phyloP scores from a whole-genome alignment of 441 rosid genomes.

The Populus trichocarpa region DNA sequence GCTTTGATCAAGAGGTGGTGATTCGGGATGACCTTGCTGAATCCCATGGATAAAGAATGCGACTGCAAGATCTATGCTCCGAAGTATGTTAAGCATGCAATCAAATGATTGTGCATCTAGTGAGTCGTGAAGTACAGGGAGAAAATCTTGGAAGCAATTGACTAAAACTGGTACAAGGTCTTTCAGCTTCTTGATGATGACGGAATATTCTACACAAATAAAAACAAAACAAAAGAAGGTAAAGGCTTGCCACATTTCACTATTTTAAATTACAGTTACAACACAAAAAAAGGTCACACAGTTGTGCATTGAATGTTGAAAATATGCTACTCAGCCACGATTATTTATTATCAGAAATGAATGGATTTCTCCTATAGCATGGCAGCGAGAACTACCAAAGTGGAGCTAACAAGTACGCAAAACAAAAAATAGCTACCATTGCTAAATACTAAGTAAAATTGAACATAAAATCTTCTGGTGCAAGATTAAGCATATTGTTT shows the following conservation, averaged over 20 bases:
- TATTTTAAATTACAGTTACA: neutral
- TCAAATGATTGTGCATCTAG: slow-evolving; percentile 61
- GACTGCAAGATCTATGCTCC: slow-evolving; percentile 60
- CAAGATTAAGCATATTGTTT: neutral
- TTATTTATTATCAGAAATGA: neutral
- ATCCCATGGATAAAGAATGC: slow-evolving; percentile 41
- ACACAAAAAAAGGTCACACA: neutral
- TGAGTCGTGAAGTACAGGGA: slow-evolving; percentile 47
- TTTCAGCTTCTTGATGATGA: slow-evolving; percentile 45
- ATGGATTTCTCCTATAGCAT: neutral
- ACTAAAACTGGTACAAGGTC: slow-evolving; percentile 71
- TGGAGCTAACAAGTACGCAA: neutral
- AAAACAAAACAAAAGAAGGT: slow-evolving; percentile 10
- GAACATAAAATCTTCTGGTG: neutral
- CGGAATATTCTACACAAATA: slow-evolving; percentile 44
- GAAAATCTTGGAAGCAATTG: slow-evolving; percentile 69
- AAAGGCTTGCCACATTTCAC: neutral
- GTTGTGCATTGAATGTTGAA: neutral
- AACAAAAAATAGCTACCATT: neutral
- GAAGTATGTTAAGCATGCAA: slow-evolving; percentile 55
- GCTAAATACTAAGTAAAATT: neutral
- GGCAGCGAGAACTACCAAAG: neutral
- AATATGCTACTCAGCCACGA: neutral
- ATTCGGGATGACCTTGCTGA: slow-evolving; percentile 25
- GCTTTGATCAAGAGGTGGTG: slow-evolving; percentile 34